Evolutionary conservation across 2,329 filamentous ascomycete genomes (phyloP), one percentile per base, ranked within the genome.

Genomic region (Madurella fahalii): DNA sequence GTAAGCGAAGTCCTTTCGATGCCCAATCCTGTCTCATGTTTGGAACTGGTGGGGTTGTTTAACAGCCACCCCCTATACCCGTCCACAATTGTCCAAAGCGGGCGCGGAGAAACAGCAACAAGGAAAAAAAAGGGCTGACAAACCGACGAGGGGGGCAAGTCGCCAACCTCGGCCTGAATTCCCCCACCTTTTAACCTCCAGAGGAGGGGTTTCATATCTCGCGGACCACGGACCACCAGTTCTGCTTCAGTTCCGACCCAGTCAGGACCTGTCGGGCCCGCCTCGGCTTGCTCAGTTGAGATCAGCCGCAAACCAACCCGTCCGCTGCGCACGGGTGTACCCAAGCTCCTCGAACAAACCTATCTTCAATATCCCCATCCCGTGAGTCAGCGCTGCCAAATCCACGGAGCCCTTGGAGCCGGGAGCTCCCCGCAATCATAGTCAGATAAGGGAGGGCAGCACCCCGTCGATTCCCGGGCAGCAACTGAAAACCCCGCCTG

Each of bases 11-110:
- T 31, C 37, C 47, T 16, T 12, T 18, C 16, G 17, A 48, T 5
- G 12, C 44, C 31, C 31, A 20, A 39, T 37, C 8, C 18, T 37
- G 47, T 47, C 37, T 46, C 30, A 53, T 44, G 52, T 43, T 51
- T 59, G 54, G 59, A 63, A 63, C 61, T 54, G 52, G 61, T 58
- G 59, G 59, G 61, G 61, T 60, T 44, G 15, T 43, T 57, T 58
- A 59, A 47, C 49, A 43, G 31, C 16, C 16, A 12, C 40, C 11
- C 34, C 16, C 31, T 57, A 59, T 61, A 61, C 45, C 54, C 34
- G 42, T 12, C 13, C 34, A 37, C 39, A 32, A 42, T 12, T 13
- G 15, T 32, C 17, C 9, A 43, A 37, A 43, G 20, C 16, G 17
- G 41, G 48, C 39, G 50, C 45, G 50, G 57, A 56, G 47, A 52